These are phyloP conservation scores for Podila horticola DNA, from an alignment of 192 early-diverging fungal genomes.

Conservation along the genomic window DNA sequence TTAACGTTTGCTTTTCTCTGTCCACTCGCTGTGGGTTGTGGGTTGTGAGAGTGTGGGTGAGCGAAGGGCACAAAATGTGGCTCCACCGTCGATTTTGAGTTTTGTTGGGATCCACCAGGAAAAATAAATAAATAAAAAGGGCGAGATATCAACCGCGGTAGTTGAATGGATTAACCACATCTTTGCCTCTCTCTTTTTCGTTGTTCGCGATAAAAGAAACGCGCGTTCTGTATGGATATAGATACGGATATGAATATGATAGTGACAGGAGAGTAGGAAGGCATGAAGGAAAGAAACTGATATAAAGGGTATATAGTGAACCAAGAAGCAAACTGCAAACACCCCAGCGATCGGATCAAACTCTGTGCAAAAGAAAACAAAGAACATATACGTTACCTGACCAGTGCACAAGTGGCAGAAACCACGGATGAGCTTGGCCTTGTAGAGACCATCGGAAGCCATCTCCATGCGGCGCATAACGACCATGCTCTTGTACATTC, in stretches of 20 bases:
- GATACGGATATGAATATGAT: no score
- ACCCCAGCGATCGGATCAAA: no score
- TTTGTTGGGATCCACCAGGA: slow-evolving; percentile 25
- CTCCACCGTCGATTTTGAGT: slow-evolving; percentile 12
- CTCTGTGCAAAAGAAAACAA: no score
- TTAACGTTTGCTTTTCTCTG: no score
- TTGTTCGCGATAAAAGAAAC: not conserved
- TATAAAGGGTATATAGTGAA: no score
- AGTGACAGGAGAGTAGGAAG: no score
- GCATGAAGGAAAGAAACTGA: no score
- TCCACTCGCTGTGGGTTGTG: no score
- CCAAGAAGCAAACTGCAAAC: no score
- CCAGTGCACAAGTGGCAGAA: slow-evolving; percentile 99
- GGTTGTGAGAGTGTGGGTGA: not conserved
- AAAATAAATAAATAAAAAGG: not conserved
- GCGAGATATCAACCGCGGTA: not conserved
- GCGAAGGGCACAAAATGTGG: not conserved
- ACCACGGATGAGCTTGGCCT: slow-evolving; percentile 95
- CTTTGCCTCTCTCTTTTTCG: not conserved
- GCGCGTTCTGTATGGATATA: no score
- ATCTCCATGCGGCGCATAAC: slow-evolving; percentile 92
- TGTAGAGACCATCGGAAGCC: slow-evolving; percentile 94
- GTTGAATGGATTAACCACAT: not conserved
- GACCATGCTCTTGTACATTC: slow-evolving; percentile 91
- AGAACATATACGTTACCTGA: slow-evolving; percentile 68